Evolutionary conservation across 2,329 filamentous ascomycete genomes (phyloP).

Genomic region (Ophiostoma montium): DNA sequence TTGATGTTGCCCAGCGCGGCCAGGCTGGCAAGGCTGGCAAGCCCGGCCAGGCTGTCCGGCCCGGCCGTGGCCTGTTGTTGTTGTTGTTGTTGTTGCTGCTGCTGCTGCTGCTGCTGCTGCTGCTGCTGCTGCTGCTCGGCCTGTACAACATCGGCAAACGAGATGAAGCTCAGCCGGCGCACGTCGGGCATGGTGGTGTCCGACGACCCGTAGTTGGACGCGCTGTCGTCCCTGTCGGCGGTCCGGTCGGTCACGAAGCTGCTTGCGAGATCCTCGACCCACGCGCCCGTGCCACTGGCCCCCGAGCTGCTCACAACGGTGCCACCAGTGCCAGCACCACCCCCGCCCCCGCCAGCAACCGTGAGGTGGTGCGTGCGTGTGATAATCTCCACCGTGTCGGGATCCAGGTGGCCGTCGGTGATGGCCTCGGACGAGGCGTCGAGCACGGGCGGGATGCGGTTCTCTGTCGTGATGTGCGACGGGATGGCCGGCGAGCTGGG

Average conservation of each 20-base stretch:
- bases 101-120: constrained; percentile 10
- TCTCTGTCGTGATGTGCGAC: constrained; percentile 84
- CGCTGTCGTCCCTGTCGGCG: constrained; percentile 34
- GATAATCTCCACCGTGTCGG: constrained; percentile 84
- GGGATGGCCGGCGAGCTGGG: constrained; percentile 78
- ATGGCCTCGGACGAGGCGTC: constrained; percentile 88
- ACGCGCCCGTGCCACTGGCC: constrained; percentile 26
- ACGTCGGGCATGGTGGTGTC: constrained; percentile 70
- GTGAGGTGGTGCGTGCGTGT: constrained; percentile 63
- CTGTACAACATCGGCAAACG: constrained; percentile 90
- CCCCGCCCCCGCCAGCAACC: constrained; percentile 46
- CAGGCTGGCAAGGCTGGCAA: constrained; percentile 52
- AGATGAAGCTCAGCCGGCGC: constrained; percentile 82
- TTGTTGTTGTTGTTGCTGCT: too few relatives aligned
- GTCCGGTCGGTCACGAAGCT: constrained; percentile 35
- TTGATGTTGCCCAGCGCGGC: constrained; percentile 32
- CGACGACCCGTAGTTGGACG: constrained; percentile 63
- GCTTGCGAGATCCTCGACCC: constrained; percentile 41
- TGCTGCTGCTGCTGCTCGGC: constrained; percentile 44
- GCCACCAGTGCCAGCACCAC: constrained; percentile 15
- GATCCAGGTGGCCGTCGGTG: constrained; percentile 70
- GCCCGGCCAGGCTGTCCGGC: constrained; percentile 44
- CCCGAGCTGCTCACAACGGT: constrained; percentile 25
- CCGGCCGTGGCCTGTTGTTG: constrained; percentile 4
- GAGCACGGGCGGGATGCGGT: constrained; percentile 81